Evolutionary conservation across 306 rosid genomes (phyloP).

Genomic region (Leucaena leucocephala): DNA sequence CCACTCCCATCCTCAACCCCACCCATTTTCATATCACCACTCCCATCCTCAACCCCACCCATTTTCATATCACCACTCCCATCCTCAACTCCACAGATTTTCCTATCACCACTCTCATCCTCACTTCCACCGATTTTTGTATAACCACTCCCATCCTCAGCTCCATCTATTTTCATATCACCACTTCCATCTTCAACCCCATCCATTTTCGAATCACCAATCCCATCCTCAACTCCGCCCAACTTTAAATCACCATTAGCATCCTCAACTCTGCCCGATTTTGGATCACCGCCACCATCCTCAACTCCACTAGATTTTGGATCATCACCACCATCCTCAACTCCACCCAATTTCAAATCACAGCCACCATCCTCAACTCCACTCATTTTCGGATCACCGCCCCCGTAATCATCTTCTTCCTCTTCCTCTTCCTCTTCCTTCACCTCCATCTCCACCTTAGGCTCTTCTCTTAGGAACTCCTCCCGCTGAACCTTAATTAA

Average conservation of each 20-base stretch:
- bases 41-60: conserved; percentile 32
- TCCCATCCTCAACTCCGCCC: conserved; percentile 39
- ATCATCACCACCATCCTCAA: conserved; percentile 39
- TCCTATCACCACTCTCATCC: conserved; percentile 32
- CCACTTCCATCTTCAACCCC: too few species aligned
- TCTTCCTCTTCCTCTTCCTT: conserved; percentile 33
- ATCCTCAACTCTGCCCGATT: conserved; percentile 33
- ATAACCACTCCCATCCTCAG: neutral
- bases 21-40: too few species aligned
- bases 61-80: conserved; percentile 30
- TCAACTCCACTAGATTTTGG: conserved; percentile 30
- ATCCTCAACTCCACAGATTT: conserved; percentile 42
- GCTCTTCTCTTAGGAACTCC: conserved; percentile 50
- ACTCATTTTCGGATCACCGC: conserved; percentile 27
- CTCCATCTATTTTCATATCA: too few species aligned
- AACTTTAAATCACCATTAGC: conserved; percentile 17
- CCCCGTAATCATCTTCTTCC: conserved; percentile 47
- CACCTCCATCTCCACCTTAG: conserved; percentile 38
- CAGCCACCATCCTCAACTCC: conserved; percentile 45
- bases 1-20: neutral
- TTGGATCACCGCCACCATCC: conserved; percentile 33
- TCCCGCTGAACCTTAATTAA: conserved; percentile 64
- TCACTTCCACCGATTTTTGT: conserved; percentile 27
- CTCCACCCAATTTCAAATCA: conserved; percentile 35
- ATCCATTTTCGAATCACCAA: too few species aligned